phyloP scores from a whole-genome alignment of 768 basidiomycete genomes.

The Leucosporidium scottii region DNA sequence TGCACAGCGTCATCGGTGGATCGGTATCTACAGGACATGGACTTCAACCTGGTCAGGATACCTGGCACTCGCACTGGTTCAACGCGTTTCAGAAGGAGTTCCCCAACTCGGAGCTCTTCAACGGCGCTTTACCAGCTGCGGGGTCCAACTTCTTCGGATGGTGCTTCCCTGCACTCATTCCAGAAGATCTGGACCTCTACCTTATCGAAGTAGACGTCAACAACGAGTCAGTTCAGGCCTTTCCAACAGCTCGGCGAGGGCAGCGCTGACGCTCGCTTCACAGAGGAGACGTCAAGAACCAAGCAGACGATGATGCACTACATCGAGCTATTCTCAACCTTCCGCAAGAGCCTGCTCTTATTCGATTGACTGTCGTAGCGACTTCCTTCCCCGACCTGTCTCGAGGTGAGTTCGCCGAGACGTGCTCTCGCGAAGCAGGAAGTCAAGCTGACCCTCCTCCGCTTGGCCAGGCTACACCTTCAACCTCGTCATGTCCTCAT shows the following conservation, averaged over 20 bases:
- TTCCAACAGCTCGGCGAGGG: not conserved
- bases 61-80: constrained; percentile 20
- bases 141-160: constrained; percentile 15
- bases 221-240: constrained; percentile 3
- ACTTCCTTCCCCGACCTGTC: constrained; percentile 19
- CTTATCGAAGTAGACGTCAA: constrained; percentile 24
- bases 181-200: constrained; percentile 16
- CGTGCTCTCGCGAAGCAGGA: too few relatives aligned
- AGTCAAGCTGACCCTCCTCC: too few relatives aligned
- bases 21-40: constrained; percentile 2
- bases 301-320: constrained; percentile 11
- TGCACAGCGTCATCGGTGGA: not conserved
- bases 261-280: not conserved
- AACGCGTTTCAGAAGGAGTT: constrained; percentile 18
- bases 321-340: constrained; percentile 10
- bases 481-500: constrained; percentile 8
- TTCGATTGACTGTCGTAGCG: constrained; percentile 10
- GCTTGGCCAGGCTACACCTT: not conserved
- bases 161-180: constrained; percentile 17
- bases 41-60: constrained; percentile 1
- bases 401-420: not conserved
- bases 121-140: not conserved
- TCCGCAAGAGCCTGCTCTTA: constrained; percentile 20
- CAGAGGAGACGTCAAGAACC: not conserved
- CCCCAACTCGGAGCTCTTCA: constrained; percentile 11